Evolutionary conservation across 2,329 filamentous ascomycete genomes (phyloP).

Genomic region (Corynespora cassiicola): DNA sequence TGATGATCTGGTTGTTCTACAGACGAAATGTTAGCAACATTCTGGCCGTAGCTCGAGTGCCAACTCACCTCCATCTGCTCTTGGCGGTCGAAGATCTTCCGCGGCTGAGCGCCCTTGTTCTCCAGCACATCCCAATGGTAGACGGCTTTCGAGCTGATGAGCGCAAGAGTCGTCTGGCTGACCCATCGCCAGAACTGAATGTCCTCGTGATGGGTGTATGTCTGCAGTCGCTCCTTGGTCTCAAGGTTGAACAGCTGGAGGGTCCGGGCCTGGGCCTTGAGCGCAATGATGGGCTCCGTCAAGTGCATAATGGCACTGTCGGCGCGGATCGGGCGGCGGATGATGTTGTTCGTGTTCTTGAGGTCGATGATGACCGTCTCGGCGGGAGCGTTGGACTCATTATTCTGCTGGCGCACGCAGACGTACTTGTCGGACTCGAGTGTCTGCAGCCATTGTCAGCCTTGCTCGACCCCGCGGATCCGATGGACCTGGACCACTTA

Average conservation of each 20-base stretch:
- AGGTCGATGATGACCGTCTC: conserved; percentile 98
- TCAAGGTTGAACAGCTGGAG: conserved; percentile 97
- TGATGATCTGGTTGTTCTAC: conserved; percentile 97
- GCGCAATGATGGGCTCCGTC: conserved; percentile 92
- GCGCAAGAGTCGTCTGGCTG: conserved; percentile 83
- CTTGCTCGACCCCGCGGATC: conserved; percentile 9
- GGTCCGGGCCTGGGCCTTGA: conserved; percentile 92
- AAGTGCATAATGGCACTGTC: conserved; percentile 99
- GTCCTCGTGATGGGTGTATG: conserved; percentile 94
- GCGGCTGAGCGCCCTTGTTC: conserved; percentile 73
- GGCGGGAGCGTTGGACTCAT: conserved; percentile 77
- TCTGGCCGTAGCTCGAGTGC: neutral
- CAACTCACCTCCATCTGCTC: conserved; percentile 79
- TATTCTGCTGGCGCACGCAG: conserved; percentile 92
- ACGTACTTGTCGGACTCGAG: conserved; percentile 97
- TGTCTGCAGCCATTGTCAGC: conserved; percentile 65
- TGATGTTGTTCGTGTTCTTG: conserved; percentile 96
- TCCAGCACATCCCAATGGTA: conserved; percentile 99
- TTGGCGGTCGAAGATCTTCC: conserved; percentile 95
- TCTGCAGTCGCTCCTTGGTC: conserved; percentile 95
- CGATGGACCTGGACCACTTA: conserved; percentile 54
- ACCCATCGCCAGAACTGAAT: conserved; percentile 99
- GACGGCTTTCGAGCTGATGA: conserved; percentile 89
- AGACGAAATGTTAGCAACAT: conserved; percentile 12
- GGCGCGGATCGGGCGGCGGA: conserved; percentile 93